Evolutionary conservation across 768 basidiomycete species (phyloP).

Genomic region (Agrocybe praecox): DNA sequence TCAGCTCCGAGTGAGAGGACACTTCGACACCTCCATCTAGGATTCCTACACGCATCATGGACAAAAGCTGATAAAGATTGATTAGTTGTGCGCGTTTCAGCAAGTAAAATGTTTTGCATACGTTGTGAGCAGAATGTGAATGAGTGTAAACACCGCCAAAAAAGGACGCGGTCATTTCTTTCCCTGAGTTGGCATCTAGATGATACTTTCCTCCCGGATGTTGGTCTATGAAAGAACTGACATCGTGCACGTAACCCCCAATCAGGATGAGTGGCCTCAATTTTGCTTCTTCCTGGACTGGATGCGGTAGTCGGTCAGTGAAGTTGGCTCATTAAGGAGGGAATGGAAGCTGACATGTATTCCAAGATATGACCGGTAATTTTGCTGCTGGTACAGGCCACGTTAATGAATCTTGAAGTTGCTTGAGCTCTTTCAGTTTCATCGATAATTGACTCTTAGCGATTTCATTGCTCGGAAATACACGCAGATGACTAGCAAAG

Average conservation of each 20-base stretch:
- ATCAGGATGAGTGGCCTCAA: constrained; percentile 69
- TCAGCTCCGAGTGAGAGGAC: neutral
- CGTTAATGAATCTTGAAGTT: constrained; percentile 57
- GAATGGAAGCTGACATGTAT: constrained; percentile 60
- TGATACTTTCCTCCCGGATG: constrained; percentile 79
- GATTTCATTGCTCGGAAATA: constrained; percentile 90
- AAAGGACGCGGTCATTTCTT: constrained; percentile 84
- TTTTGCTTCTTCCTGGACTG: constrained; percentile 71
- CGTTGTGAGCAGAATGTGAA: constrained; percentile 60
- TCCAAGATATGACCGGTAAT: constrained; percentile 82
- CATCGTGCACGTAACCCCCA: constrained; percentile 88
- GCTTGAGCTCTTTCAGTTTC: constrained; percentile 75
- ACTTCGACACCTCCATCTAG: constrained; percentile 41
- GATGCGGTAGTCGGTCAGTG: neutral
- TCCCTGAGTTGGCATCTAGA: constrained; percentile 65
- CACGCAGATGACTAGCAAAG: constrained; percentile 78
- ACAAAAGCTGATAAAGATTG: constrained; percentile 37
- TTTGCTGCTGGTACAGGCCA: constrained; percentile 64
- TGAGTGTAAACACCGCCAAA: constrained; percentile 73
- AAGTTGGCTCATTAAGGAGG: neutral
- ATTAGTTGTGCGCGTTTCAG: neutral
- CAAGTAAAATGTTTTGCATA: constrained; percentile 16
- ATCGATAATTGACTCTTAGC: constrained; percentile 81
- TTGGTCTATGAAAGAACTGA: constrained; percentile 67
- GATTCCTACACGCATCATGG: constrained; percentile 64